Evolutionary conservation across 129 eudicot genomes (phyloP), one percentile per base, ranked within the genome.

Genomic region (Artemisia tridentata): DNA sequence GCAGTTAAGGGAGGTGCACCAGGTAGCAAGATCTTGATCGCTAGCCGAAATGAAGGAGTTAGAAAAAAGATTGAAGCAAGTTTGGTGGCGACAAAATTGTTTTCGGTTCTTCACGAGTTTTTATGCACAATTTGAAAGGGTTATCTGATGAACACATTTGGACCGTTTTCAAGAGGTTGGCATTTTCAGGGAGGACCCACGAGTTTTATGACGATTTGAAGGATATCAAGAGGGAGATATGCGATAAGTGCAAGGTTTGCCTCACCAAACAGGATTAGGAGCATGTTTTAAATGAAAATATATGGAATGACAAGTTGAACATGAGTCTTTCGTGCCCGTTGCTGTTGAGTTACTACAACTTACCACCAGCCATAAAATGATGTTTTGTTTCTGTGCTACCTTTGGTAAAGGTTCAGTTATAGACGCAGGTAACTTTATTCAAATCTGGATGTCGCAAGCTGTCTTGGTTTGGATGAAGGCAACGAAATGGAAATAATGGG

Each of bases 401-500:
- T 31, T 27, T 27, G 3, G 29, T 27, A 27, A 27, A 1, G 29
- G 3, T 27, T 27, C 29, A 27, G 3, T 27, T 1, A 67, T 48
- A 49, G 46, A 67, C 5, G 59, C 72, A 29, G 59, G 49, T 67
- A 67, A 67, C 72, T 49, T 67, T 46, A 49, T 67, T 67, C 72
- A 67, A 25, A 49, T 67, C 13, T 67, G 72, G 72, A 67, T 67
- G 21, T 19, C 23, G 21, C 72, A 49, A 67, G 72, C 59, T 67
- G 8, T 25, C 72, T 67, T 14, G 53, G 29, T 7, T 23, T n/a
- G 4, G 59, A 23, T 49, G 46, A 7, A 23, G 15, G 17, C 8
- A 31, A n/a, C 25, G 59, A 67, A 21, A 49, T 67, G 72, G 72
- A 67, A 67, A 15, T 23, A 25, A 49, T 13, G 14, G 72, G 58